Base-by-base conservation (phyloP, 2,329 filamentous ascomycete genomes). In the Berkeleyomyces basicola region DNA sequence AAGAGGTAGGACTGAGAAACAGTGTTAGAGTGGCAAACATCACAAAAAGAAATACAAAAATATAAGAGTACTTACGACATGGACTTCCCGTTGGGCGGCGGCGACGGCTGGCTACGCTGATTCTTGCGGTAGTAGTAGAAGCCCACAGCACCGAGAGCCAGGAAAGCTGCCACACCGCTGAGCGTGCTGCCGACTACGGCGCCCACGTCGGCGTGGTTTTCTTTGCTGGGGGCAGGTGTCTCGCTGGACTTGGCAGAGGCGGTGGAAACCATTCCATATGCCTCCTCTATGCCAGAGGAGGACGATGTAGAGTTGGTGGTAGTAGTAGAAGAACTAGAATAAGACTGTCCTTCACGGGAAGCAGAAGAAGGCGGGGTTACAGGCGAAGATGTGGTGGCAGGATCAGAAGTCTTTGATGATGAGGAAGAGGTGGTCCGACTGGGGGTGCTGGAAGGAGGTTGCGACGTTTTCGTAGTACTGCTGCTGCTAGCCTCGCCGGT, bases 131-230 rank as follows among this genome's bases (percentile, higher is more conserved):
- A 70, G 59, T 78, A 70, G 67, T 74, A 79, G 59, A 79, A 68
- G 23, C 68, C 70, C 0, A 80, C 66, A 0, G 74, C 74, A 4
- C 74, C 65, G 5, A 81, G 65, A 5, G 74, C 72, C 7, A 75
- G 70, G 1, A 81, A 65, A 2, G 74, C 73, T 4, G 77, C 79
- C 0, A 80, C 71, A 14, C 78, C 79, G n/a, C 78, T 76, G 47
- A 83, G 73, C 14, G 75, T 75, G 10, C 78, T 80, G 36, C 81
- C 81, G 2, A 82, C 74, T 42, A 83, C 80, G 46, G 77, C 77
- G 1, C 77, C 78, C 0, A 74, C 76, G n/a, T 71, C 61, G 7
- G 53, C 43, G 37, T 55, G 39, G 11, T 62, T 64, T 16, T 53
- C 72, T 47, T 72, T 68, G 16, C 64, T 23, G 36, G 36, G 9